These are phyloP conservation scores for Coemansia sp. DNA, from an alignment of 192 early-diverging fungal genomes.

Conservation along the genomic window DNA sequence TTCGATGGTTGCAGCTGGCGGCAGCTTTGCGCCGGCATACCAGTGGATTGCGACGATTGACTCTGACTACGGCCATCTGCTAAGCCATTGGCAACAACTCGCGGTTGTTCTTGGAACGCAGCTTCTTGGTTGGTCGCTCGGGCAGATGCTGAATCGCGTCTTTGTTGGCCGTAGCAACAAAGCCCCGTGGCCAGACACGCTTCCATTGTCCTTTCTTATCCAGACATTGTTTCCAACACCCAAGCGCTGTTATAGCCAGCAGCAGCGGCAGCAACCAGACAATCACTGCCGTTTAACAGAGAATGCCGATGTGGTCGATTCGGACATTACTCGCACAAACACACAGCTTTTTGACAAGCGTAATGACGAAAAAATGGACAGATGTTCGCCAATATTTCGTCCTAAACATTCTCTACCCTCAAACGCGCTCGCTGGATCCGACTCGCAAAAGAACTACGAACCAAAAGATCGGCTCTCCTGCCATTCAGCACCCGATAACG, in stretches of 20 bases:
- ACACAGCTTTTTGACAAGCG: not conserved
- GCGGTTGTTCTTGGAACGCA: constrained; percentile 36
- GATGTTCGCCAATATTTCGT: not conserved
- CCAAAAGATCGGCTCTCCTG: not conserved
- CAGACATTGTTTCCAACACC: constrained; percentile 29
- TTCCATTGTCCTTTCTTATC: constrained; percentile 41
- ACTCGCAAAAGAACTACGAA: not conserved
- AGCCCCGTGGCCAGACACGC: constrained; percentile 41
- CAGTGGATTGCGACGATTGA: constrained; percentile 49
- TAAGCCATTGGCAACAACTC: constrained; percentile 37
- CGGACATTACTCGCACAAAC: not conserved
- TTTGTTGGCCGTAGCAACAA: constrained; percentile 34
- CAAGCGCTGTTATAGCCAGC: not conserved
- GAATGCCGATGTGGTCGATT: not conserved
- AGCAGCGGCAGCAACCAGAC: not conserved
- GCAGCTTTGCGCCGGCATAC: constrained; percentile 49
- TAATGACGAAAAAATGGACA: not conserved
- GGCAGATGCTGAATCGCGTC: constrained; percentile 33
- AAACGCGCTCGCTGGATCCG: not conserved
- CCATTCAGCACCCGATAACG: not conserved
- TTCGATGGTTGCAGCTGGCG: constrained; percentile 45
- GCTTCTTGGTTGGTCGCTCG: constrained; percentile 46
- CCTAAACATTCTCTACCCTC: not conserved
- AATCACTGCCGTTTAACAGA: no score
- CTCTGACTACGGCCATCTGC: constrained; percentile 34